These are phyloP conservation scores for Rhizopogon salebrosus DNA, from an alignment of 768 basidiomycete genomes.

Conservation along the genomic window DNA sequence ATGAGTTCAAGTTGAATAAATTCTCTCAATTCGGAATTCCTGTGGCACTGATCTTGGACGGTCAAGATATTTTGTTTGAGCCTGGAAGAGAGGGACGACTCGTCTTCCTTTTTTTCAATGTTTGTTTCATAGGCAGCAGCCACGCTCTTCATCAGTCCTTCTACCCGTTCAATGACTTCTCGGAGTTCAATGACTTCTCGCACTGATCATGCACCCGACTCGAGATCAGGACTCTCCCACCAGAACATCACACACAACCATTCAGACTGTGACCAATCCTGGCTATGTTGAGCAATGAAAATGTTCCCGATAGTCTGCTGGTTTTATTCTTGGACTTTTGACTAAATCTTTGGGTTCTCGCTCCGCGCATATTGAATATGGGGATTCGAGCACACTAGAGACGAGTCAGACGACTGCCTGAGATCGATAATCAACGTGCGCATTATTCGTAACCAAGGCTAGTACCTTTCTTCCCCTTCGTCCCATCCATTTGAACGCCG, in stretches of 20 bases:
- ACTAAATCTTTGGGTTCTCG: neutral
- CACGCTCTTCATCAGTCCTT: too few relatives aligned
- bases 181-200: too few relatives aligned
- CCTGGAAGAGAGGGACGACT: too few relatives aligned
- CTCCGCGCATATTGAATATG: neutral
- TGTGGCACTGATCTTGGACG: too few relatives aligned
- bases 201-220: too few relatives aligned
- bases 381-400: neutral
- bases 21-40: too few relatives aligned
- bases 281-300: neutral
- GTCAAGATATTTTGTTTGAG: too few relatives aligned
- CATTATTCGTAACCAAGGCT: neutral
- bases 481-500: neutral
- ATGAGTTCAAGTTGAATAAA: too few relatives aligned
- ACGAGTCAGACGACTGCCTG: neutral
- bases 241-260: neutral
- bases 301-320: neutral
- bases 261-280: too few relatives aligned
- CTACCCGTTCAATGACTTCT: too few relatives aligned
- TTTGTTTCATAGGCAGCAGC: too few relatives aligned
- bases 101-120: too few relatives aligned
- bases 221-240: neutral
- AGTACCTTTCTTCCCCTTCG: neutral
- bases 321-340: neutral
- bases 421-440: neutral